phyloP scores from a whole-genome alignment of 148 eudicot species.

The Vaccinium corymbosum region DNA sequence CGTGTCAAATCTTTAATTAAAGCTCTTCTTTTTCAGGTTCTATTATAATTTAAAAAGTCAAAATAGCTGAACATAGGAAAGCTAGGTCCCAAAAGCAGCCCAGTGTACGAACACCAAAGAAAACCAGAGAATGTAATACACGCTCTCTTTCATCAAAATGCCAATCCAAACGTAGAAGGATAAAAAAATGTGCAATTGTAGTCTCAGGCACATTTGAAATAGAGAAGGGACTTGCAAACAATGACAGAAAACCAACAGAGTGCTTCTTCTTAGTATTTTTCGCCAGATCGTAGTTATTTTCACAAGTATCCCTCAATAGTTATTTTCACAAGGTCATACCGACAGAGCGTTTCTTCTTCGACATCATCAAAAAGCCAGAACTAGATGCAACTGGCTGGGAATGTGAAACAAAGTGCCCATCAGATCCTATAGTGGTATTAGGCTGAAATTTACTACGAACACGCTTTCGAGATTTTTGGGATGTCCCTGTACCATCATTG shows the following conservation, averaged over 20 bases:
- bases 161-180: not conserved
- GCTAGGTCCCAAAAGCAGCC: constrained; percentile 4
- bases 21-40: not conserved
- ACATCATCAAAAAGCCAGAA: constrained; percentile 66
- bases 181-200: not conserved
- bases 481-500: constrained; percentile 64
- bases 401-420: constrained; percentile 35
- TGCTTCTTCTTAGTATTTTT: not conserved
- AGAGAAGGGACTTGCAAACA: not conserved
- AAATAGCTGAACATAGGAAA: not conserved
- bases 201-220: constrained; percentile 11
- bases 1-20: not conserved
- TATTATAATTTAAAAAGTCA: not conserved
- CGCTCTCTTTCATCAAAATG: not conserved
- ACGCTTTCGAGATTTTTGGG: constrained; percentile 75
- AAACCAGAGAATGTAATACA: constrained; percentile 7
- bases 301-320: constrained; percentile 2
- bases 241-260: not conserved
- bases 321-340: constrained; percentile 45
- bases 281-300: not conserved
- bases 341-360: constrained; percentile 76
- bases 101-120: constrained; percentile 1
- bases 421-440: constrained; percentile 36
- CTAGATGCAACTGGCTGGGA: constrained; percentile 51
- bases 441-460: constrained; percentile 51